These are phyloP conservation scores for Annona squamosa DNA, from an alignment of 164 flowering plant species.

Conservation along the genomic window DNA sequence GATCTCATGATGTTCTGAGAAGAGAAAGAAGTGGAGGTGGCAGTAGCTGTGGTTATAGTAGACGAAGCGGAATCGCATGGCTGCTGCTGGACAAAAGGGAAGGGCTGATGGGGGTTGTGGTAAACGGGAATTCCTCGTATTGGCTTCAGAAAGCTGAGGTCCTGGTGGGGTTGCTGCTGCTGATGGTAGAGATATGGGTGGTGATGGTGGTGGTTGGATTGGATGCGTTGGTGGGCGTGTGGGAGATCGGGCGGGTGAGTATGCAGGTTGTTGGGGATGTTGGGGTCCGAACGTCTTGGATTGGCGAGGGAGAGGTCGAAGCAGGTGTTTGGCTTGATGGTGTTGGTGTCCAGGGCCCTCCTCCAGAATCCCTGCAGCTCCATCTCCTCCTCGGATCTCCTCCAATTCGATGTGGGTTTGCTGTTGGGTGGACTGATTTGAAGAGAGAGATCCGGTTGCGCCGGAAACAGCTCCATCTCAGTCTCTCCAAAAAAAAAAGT, in stretches of 20 bases:
- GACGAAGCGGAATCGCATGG: constrained; percentile 21
- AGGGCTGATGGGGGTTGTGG: constrained; percentile 33
- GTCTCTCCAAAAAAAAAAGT: neutral
- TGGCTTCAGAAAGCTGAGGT: constrained; percentile 56
- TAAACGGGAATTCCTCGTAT: constrained; percentile 89
- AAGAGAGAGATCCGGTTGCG: constrained; percentile 88
- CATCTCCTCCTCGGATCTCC: constrained; percentile 40
- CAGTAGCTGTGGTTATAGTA: constrained; percentile 13
- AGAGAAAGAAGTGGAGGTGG: constrained; percentile 18
- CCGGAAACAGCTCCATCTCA: constrained; percentile 82
- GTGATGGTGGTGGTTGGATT: constrained; percentile 13
- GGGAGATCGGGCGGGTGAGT: constrained; percentile 13
- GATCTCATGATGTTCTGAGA: constrained; percentile 53
- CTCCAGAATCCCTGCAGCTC: constrained; percentile 69
- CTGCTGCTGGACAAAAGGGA: constrained; percentile 34
- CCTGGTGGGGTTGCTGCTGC: constrained; percentile 21
- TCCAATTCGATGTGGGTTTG: constrained; percentile 44
- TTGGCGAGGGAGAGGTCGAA: constrained; percentile 60
- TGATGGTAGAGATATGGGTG: constrained; percentile 20
- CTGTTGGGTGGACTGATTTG: constrained; percentile 88
- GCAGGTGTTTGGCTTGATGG: constrained; percentile 20
- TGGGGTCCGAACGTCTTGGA: constrained; percentile 30
- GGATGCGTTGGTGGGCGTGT: constrained; percentile 12
- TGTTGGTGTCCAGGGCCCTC: constrained; percentile 51
- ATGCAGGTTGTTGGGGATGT: constrained; percentile 12